Evolutionary conservation across 2,329 filamentous ascomycete species (phyloP), one percentile per base, ranked within the genome.

Genomic region (Aspergillus calidoustus): DNA sequence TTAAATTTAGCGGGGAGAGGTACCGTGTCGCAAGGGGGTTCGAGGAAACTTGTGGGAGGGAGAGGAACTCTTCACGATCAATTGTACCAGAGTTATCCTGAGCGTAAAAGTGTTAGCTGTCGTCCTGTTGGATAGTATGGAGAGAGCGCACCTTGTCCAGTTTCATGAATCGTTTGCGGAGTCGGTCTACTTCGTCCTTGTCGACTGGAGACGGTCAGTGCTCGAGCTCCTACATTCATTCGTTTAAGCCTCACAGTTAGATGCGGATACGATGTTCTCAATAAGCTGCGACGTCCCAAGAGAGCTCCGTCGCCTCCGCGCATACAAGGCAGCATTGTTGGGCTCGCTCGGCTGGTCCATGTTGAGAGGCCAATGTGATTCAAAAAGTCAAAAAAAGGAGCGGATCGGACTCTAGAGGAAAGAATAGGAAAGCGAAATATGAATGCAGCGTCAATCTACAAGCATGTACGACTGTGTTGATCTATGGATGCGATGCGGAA

Each of bases 111-210:
- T 46, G 25, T 30, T 57, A 53, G 44, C 6, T 15, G 23, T 60
- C 28, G 23, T 7, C 52, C 28, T 22, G 48, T 66, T 23, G 9
- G 25, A 7, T 7, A 28, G 13, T n/a, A 6, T 23, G 15, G 31
- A 28, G 30, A 52, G 46, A 19, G 23, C 72, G 61, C 54, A 95
- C 94, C 87, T 97, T 98, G 81, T 99, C 95, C 63, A 99, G 84
- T 82, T 99, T 99, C 94, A 98, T 98, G 76, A 99, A 99, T 65
- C 94, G 88, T 84, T 99, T 99, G 74, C 93, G 87, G 76, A 99
- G 84, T 73, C 95, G 88, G 77, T 98, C 95, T 63, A 99, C 93
- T 80, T 99, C 95, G 74, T 99, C 95, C 78, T 91, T 90, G 83
- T 99, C 92, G 83, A 99, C 94, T 98, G 72, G 71, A 13, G 19